Base-by-base conservation (phyloP, 2,329 filamentous ascomycete species). In the Microascus cirrosus region DNA sequence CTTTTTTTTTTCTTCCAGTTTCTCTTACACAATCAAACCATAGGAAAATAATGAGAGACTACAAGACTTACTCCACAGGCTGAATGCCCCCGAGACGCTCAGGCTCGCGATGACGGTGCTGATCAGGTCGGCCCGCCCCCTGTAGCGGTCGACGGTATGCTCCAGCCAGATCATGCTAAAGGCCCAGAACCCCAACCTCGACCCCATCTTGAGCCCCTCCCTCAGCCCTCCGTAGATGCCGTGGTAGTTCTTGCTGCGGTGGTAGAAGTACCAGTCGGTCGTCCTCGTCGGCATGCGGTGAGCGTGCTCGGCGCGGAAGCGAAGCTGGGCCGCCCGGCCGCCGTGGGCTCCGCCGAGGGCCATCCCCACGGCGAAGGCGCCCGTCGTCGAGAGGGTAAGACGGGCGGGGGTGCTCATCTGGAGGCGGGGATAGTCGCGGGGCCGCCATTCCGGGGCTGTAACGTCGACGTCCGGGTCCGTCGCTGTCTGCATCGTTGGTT, bases 211-310 rank as follows among this genome's bases (percentile, higher is more conserved):
- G 55, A 90, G 65, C 0, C 90, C 94, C 66, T 95, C 90, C 56
- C 83, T 83, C 20, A 95, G 75, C 0, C 88, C 93, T 6, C 87
- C 89, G 24, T 87, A 80, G 65, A 89, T 85, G 56, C 87, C 81
- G 65, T 90, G 84, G 74, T 99, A 97, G 72, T 96, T 97, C 73
- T 97, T 97, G 69, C 85, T 90, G 74, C 96, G 96, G 77, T 97
- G 93, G 72, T 99, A 99, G n/a, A 97, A 82, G 69, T 93, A 99
- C 94, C 94, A 99, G 20, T 91, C 93, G 2, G 85, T 83, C 28
- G 89, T 85, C 1, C 86, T 86, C 3, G 83, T 85, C 22, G 94
- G 94, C 61, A 96, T 84, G 63, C 93, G 89, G 77, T 99, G 94
- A 1, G 94, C 91, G 68, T 99, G 95, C 73, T 99, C 94, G 60